phyloP scores from a whole-genome alignment of 352 stramenopile genomes.

The Pythium insidiosum region DNA sequence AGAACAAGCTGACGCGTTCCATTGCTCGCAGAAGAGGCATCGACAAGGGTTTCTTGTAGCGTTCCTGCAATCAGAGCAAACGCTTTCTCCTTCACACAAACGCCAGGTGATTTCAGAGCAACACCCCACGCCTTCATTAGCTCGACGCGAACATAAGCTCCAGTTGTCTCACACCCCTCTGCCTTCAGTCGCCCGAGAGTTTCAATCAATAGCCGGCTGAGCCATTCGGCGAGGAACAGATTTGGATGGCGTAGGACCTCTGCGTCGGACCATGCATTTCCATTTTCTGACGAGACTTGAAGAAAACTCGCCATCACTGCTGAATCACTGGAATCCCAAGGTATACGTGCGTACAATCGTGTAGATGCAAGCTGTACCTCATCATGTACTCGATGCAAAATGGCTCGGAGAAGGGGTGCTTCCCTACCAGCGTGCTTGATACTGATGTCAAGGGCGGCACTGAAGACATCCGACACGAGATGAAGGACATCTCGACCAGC shows the following conservation, averaged over 20 bases:
- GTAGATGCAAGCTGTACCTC: conserved; percentile 66
- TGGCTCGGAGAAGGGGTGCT: conserved; percentile 39
- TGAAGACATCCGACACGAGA: conserved; percentile 38
- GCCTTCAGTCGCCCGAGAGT: conserved; percentile 36
- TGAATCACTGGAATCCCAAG: conserved; percentile 73
- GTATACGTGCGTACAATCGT: conserved; percentile 73
- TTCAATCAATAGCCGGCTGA: conserved; percentile 70
- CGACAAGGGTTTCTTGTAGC: conserved; percentile 72
- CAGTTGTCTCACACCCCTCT: conserved; percentile 22
- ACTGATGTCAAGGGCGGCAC: conserved; percentile 39
- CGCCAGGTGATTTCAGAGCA: conserved; percentile 76
- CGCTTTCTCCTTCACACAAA: conserved; percentile 85
- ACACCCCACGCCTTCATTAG: conserved; percentile 74
- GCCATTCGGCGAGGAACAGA: conserved; percentile 80
- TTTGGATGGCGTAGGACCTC: conserved; percentile 80
- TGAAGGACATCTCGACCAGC: conserved; percentile 44
- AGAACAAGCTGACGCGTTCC: conserved; percentile 17
- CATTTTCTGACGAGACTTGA: conserved; percentile 58
- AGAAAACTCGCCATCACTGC: conserved; percentile 61
- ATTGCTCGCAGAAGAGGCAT: conserved; percentile 4
- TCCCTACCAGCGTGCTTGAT: too few species aligned
- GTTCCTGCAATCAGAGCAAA: conserved; percentile 67
- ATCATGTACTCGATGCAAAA: conserved; percentile 45
- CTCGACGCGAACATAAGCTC: conserved; percentile 51
- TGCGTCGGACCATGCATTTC: conserved; percentile 73